Base-by-base conservation (phyloP, 495 filamentous ascomycete genomes). In the Penicillium malachiteum region DNA sequence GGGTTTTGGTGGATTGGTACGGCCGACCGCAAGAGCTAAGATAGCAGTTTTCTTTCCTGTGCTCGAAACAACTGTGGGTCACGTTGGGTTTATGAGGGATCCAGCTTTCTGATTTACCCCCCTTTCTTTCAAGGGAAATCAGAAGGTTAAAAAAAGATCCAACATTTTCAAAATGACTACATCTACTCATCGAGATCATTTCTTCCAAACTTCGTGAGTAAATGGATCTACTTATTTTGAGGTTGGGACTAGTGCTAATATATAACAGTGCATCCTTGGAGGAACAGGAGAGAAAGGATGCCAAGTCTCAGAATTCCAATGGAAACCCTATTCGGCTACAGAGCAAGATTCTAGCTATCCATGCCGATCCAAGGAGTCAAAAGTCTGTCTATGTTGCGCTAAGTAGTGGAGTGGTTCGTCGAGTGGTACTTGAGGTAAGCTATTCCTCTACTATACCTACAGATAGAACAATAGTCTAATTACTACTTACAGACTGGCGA, bases 261-360 rank as follows among this genome's bases (percentile, higher is more conserved):
- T 14, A 47, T 32, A 51, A 57, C 58, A 93, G 89, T 63, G 81
- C 89, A 32, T 84, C 89, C 8, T 77, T 95, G 59, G 85, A 85
- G 31, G 87, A 87, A 55, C 78, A 81, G 47, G 73, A 81, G 49
- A 88, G 92, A 60, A 88, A 88, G 70, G 83, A 85, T 14, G 78
- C 81, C 48, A 97, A 97, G 73, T 82, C 92, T 41, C 78, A 79
- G 52, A 98, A 97, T 73, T 86, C 81, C 33, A 78, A 87, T 77
- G 94, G 94, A 59, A 79, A 85, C 56, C 94, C 94, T 11, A 87
- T 97, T 63, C 71, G 74, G 42, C 75, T 96, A 3, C 83, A 85
- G 56, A 92, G 90, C 62, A 98, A 98, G 74, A 84, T 97, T 52
- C 80, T 96, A 35, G 90, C 87, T 17, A 79, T 91, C 21, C 68